Percentiles rank a stretch among this genome's conserved stretches.
Evolutionary conservation across 1,284 basidiomycete species (phyloP).

Genomic region (Nidula niveotomentosa): DNA sequence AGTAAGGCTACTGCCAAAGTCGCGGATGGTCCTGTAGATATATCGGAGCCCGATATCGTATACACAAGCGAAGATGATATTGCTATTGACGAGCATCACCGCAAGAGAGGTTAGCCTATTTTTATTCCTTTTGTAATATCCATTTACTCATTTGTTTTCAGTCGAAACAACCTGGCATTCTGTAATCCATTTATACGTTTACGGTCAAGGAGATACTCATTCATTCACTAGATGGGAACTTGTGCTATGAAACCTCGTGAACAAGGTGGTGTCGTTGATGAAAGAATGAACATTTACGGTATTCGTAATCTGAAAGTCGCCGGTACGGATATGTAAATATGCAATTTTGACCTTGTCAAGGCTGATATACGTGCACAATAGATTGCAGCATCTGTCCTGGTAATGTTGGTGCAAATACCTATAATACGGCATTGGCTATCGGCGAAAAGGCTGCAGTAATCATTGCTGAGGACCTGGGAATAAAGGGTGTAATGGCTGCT

Average conservation of each 20-base stretch:
- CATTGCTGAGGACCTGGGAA: slow-evolving; percentile 15
- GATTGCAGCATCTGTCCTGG: slow-evolving; percentile 15
- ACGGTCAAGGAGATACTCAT: not conserved
- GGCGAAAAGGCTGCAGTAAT: slow-evolving; percentile 23
- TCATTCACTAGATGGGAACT: slow-evolving; percentile 4
- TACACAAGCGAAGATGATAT: slow-evolving; percentile 59
- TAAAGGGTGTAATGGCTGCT: not conserved
- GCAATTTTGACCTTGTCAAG: not conserved
- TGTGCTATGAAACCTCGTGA: slow-evolving; percentile 18
- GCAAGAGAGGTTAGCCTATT: slow-evolving; percentile 14
- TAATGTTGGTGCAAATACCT: slow-evolving; percentile 19
- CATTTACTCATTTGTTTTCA: slow-evolving; percentile 12
- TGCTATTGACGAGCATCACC: slow-evolving; percentile 43
- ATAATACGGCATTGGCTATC: slow-evolving; percentile 20
- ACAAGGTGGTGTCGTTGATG: slow-evolving; percentile 16
- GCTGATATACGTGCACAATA: not conserved
- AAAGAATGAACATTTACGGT: slow-evolving; percentile 16
- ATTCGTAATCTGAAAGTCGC: slow-evolving; percentile 16
- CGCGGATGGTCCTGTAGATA: slow-evolving; percentile 32
- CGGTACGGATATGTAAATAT: not conserved
- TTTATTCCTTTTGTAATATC: not conserved
- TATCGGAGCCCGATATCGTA: slow-evolving; percentile 44
- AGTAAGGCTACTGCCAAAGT: slow-evolving; percentile 39
- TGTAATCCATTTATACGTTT: slow-evolving; percentile 28
- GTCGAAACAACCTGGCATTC: slow-evolving; percentile 54